phyloP scores from a whole-genome alignment of 805 yeast species.

The Kodamaea hsintzibuensis region DNA sequence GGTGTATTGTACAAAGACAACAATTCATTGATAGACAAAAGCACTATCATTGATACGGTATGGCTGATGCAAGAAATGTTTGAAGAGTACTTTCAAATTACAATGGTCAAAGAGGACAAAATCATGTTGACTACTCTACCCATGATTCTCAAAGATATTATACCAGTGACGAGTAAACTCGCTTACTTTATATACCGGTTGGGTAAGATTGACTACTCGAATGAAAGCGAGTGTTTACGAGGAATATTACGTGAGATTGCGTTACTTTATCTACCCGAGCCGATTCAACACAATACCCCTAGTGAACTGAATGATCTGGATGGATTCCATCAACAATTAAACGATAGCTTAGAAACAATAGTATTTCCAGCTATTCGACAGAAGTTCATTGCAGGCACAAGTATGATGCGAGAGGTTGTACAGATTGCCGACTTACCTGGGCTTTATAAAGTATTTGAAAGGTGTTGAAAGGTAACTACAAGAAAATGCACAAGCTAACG shows the following conservation, averaged over 20 bases:
- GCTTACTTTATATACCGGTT: conserved; percentile 66
- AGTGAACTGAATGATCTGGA: neutral
- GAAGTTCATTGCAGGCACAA: conserved; percentile 63
- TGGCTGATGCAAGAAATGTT: conserved; percentile 72
- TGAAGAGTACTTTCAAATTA: conserved; percentile 70
- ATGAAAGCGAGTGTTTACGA: conserved; percentile 67
- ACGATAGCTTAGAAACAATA: conserved; percentile 49
- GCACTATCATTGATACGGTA: conserved; percentile 18
- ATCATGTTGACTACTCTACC: conserved; percentile 58
- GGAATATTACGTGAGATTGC: conserved; percentile 72
- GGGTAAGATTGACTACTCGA: conserved; percentile 62
- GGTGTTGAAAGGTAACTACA: conserved; percentile 53
- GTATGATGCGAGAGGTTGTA: conserved; percentile 54
- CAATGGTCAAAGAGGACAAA: neutral
- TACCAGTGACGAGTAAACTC: conserved; percentile 63
- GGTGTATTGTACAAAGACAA: conserved; percentile 32
- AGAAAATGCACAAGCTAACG: neutral
- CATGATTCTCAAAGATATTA: conserved; percentile 60
- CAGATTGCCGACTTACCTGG: conserved; percentile 94
- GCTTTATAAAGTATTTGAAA: conserved; percentile 85
- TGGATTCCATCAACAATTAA: conserved; percentile 14
- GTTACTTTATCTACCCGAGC: conserved; percentile 67
- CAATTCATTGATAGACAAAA: conserved; percentile 13
- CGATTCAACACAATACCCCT: conserved; percentile 19
- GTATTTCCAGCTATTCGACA: conserved; percentile 67